Evolutionary conservation across 129 eudicot genomes (phyloP).

Genomic region (Chrysanthemum seticuspe): DNA sequence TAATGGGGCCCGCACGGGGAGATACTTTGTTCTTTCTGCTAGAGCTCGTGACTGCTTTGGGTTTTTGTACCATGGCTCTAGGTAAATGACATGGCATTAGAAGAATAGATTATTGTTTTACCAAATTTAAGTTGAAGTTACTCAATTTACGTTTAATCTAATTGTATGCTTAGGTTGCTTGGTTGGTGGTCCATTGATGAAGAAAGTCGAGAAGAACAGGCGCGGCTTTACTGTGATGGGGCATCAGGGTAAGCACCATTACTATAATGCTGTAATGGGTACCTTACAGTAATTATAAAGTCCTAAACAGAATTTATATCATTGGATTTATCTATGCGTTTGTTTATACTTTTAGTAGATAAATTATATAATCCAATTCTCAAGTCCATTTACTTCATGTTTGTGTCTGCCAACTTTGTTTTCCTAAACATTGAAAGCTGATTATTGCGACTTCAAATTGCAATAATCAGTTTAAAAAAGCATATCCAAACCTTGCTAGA

Average conservation of each 20-base stretch:
- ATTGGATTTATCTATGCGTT: not conserved
- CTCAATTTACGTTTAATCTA: not conserved
- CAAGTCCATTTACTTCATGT: not conserved
- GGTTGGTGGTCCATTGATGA: constrained; percentile 97
- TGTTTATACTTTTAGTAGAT: not conserved
- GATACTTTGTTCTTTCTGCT: constrained; percentile 47
- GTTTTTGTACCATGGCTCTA: constrained; percentile 72
- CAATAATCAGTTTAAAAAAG: not conserved
- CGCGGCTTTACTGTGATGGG: constrained; percentile 61
- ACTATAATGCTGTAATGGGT: not conserved
- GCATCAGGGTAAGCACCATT: constrained; percentile 56
- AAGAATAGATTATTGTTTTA: constrained; percentile 8
- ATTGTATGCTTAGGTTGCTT: constrained; percentile 49
- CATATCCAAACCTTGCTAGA: too few relatives aligned
- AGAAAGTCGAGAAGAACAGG: constrained; percentile 84
- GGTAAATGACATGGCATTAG: constrained; percentile 34
- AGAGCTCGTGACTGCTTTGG: constrained; percentile 57
- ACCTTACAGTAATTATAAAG: not conserved
- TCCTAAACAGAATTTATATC: not conserved
- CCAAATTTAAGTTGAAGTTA: not conserved
- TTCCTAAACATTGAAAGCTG: not conserved
- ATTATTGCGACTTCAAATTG: too few relatives aligned
- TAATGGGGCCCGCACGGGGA: constrained; percentile 45
- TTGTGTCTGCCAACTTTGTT: not conserved
- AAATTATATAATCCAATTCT: not conserved